Evolutionary conservation across 768 basidiomycete species (phyloP).

Genomic region (Rossbeevera mucosa): DNA sequence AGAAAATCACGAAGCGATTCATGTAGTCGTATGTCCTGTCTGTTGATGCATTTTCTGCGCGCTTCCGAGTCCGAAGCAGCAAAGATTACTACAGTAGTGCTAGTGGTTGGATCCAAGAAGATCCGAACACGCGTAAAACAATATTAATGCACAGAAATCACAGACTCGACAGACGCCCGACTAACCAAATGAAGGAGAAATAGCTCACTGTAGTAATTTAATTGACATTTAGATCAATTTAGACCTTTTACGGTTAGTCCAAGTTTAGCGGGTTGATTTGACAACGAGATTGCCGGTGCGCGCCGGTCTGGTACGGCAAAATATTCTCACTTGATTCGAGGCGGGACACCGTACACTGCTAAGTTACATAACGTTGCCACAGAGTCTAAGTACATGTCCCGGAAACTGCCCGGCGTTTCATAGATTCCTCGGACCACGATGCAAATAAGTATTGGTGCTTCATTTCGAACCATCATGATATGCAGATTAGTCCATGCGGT

Average conservation of each 20-base stretch:
- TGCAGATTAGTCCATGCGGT: no score
- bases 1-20: neutral
- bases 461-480: no score
- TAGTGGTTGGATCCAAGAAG: neutral
- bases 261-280: neutral
- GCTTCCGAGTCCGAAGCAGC: constrained; percentile 2
- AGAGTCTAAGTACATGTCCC: neutral
- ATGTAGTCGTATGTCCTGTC: neutral
- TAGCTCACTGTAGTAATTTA: neutral
- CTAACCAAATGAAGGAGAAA: neutral
- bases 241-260: neutral
- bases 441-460: neutral
- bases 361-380: no score
- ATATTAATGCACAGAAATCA: neutral
- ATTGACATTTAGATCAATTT: neutral
- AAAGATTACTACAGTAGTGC: no score
- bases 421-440: neutral
- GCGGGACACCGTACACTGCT: neutral
- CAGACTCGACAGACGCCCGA: neutral
- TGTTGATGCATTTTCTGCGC: neutral
- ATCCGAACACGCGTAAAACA: neutral
- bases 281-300: neutral
- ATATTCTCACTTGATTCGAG: neutral
- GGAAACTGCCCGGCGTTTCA: neutral
- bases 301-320: no score